Evolutionary conservation across 306 rosid genomes (phyloP), one percentile per base, ranked within the genome.

Genomic region (Alnus glutinosa): DNA sequence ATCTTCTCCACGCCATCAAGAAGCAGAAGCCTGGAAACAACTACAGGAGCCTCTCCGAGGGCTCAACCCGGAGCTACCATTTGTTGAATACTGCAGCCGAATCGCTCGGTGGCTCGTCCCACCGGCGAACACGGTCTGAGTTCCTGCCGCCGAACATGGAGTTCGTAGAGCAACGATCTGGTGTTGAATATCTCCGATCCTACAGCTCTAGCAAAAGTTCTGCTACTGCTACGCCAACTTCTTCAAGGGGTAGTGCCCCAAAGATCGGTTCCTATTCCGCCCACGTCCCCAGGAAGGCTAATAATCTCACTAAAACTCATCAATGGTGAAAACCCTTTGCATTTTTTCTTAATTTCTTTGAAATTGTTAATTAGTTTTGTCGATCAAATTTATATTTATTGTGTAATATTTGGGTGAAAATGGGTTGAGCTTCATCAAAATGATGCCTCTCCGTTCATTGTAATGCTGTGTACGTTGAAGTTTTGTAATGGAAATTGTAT

Each of bases 31-130:
- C 91, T 34, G 79, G 55, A 15, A 78, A 86, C 49, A 76, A 4
- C 18, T 79, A 58, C 63, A 77, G 91, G 80, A 81, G 90, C 58
- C 57, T 72, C 54, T 93, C 97, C 9, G 90, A 80, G 34, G 77
- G 84, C 80, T 86, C 92, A 69, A 87, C 55, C 78, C 85, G 93
- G 9, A 91, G 97, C 90, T 91, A 93, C 87, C 98, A 91, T 82
- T 34, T 34, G 37, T 37, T 85, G n/a, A 37, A 77, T 75, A 5
- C 44, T 2, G 44, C 44, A 0, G 91, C 51, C 68, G 89, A 81
- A 3, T 80, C 87, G 0, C 3, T 81, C 0, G 78, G 84, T 7
- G 98, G 94, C 4, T 91, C 98, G 1, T 89, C 94, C 78, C 98
- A 89, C 57, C 84, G 97, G 68, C 87, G 97, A 73, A 85, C 93